A percentile compares a stretch with the other conserved stretches of the same genome.
Evolutionary conservation across 2,329 filamentous ascomycete species (phyloP).

Genomic region (Botrytis squamosa): DNA sequence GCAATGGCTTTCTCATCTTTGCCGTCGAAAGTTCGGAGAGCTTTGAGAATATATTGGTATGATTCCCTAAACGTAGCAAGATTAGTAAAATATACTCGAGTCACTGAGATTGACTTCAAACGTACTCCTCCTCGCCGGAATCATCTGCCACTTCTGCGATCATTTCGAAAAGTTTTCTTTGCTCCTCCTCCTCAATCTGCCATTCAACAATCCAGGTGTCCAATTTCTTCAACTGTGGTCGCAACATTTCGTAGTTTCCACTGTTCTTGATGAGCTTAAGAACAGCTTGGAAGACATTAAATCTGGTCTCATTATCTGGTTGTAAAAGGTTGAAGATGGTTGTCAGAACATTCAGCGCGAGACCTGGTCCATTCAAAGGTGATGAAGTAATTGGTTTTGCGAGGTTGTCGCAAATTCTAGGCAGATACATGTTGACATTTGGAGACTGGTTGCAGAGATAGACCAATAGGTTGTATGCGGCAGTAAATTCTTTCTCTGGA

Average conservation of each 20-base stretch:
- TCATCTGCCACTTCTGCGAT: conserved; percentile 79
- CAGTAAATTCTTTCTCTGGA: conserved; percentile 94
- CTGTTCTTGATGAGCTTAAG: conserved; percentile 76
- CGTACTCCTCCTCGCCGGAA: conserved; percentile 72
- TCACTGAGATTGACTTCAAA: conserved; percentile 28
- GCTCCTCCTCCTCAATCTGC: conserved; percentile 78
- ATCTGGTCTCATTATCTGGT: conserved; percentile 73
- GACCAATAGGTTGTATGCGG: conserved; percentile 94
- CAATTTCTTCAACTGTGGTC: conserved; percentile 78
- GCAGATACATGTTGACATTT: conserved; percentile 81
- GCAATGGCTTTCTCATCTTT: conserved; percentile 54
- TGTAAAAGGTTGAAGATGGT: conserved; percentile 95
- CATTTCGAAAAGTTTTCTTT: conserved; percentile 80
- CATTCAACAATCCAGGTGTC: conserved; percentile 80
- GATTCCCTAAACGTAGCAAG: conserved; percentile 48
- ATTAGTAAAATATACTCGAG: conserved; percentile 19
- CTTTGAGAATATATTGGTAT: conserved; percentile 67
- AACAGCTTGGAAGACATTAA: conserved; percentile 87
- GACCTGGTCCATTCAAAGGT: conserved; percentile 76
- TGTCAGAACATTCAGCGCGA: conserved; percentile 86
- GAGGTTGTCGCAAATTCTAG: conserved; percentile 85
- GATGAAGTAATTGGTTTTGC: conserved; percentile 83
- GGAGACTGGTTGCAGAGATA: conserved; percentile 87
- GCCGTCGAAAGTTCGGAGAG: conserved; percentile 59
- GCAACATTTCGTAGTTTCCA: conserved; percentile 78